Evolutionary conservation across 139 green algal species (phyloP).

Genomic region (Chlorella sp.): DNA sequence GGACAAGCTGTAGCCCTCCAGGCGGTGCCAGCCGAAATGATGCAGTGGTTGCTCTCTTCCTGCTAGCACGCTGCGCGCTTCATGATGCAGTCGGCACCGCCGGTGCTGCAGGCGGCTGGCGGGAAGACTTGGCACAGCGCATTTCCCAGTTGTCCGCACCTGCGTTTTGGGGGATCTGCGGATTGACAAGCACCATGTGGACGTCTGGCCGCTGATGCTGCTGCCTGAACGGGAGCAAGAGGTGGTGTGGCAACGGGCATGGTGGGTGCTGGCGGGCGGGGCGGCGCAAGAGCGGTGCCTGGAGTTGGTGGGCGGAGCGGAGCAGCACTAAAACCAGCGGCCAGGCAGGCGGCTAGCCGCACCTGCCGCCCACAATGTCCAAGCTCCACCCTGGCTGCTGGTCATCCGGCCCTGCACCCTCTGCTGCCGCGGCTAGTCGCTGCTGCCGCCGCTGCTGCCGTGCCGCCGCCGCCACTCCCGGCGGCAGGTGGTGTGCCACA

Average conservation of each 20-base stretch:
- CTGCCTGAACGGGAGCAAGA: constrained; percentile 32
- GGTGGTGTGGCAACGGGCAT: not conserved
- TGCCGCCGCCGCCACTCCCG: not conserved
- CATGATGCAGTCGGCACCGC: not conserved
- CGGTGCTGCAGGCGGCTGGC: too few relatives aligned
- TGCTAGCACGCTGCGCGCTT: not conserved
- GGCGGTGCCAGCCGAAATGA: too few relatives aligned
- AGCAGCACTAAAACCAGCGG: not conserved
- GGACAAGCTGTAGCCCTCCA: too few relatives aligned
- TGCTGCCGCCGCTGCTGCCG: constrained; percentile 19
- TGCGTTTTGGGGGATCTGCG: constrained; percentile 77
- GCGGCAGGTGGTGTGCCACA: not conserved
- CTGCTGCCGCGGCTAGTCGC: not conserved
- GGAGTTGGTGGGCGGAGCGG: not conserved
- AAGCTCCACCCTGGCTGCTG: constrained; percentile 7
- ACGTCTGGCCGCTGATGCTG: constrained; percentile 67
- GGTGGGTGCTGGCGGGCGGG: not conserved
- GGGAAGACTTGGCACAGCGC: too few relatives aligned
- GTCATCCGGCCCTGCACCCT: not conserved
- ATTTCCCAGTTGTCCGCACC: not conserved
- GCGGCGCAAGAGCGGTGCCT: not conserved
- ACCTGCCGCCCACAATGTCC: constrained; percentile 10
- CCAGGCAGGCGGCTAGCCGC: not conserved
- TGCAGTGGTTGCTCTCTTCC: not conserved
- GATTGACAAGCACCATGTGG: constrained; percentile 78